These are phyloP conservation scores for Boletus vermiculosoides DNA, from an alignment of 768 basidiomycete genomes.

Conservation along the genomic window DNA sequence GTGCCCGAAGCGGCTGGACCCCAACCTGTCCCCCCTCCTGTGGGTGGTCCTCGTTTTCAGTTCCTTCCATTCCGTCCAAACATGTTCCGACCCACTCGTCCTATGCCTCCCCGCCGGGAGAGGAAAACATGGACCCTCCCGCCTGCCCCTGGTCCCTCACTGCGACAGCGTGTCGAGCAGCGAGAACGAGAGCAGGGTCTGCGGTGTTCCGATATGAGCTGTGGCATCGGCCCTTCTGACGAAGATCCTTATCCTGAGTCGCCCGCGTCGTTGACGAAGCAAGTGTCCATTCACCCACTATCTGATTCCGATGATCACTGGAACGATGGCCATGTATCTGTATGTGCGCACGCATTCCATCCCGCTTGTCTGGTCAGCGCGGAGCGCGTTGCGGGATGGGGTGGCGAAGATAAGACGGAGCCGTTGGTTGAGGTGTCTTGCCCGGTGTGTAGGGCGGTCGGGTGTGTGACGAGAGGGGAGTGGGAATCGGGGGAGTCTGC, in stretches of 20 bases:
- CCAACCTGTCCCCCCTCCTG: background rate
- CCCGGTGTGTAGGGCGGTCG: constrained; percentile 66
- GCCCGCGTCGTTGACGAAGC: constrained; percentile 20
- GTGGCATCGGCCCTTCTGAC: constrained; percentile 73
- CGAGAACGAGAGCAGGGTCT: constrained; percentile 70
- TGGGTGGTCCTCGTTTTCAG: constrained; percentile 19
- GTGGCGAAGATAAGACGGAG: constrained; percentile 43
- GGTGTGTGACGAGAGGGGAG: constrained; percentile 54
- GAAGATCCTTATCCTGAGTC: constrained; percentile 55
- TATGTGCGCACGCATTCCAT: constrained; percentile 71
- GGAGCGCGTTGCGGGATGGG: constrained; percentile 64
- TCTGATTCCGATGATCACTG: constrained; percentile 12
- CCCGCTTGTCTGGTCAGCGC: constrained; percentile 67
- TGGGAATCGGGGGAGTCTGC: constrained; percentile 53
- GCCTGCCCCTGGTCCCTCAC: constrained; percentile 61
- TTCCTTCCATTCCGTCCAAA: constrained; percentile 16
- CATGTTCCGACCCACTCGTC: constrained; percentile 24
- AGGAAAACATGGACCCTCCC: constrained; percentile 57
- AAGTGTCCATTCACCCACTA: constrained; percentile 24
- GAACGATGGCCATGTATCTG: constrained; percentile 19
- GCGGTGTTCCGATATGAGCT: constrained; percentile 69
- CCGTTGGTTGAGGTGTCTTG: constrained; percentile 66
- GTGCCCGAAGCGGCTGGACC: constrained; percentile 6
- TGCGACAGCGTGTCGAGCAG: constrained; percentile 72
- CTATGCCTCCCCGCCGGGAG: constrained; percentile 34